Evolutionary conservation across 768 basidiomycete genomes (phyloP).

Genomic region (Cystobasidium ongulense): DNA sequence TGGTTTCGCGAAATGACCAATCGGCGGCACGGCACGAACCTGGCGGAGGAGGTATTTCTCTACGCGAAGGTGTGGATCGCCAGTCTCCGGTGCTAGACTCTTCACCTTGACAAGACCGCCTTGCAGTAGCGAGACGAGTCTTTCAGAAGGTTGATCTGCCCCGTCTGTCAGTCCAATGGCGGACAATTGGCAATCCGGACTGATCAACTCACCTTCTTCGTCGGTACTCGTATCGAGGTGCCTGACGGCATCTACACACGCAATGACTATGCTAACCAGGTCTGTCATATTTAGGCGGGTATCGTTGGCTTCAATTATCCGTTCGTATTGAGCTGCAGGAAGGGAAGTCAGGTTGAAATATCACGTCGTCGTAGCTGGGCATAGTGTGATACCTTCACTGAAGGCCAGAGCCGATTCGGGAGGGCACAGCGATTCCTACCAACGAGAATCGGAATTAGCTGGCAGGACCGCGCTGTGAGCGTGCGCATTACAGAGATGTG

Average conservation of each 20-base stretch:
- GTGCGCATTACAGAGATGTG: not conserved
- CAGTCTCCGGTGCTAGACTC: conserved; percentile 55
- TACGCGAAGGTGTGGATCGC: conserved; percentile 67
- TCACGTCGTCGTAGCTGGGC: not conserved
- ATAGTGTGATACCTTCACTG: not conserved
- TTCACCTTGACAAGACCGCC: conserved; percentile 59
- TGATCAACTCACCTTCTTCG: not conserved
- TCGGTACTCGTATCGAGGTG: conserved; percentile 18
- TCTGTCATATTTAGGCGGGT: not conserved
- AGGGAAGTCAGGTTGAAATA: not conserved
- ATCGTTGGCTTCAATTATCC: not conserved
- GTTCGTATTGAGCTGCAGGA: not conserved
- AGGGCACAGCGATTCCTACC: not conserved
- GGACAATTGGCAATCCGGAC: not conserved
- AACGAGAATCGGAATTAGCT: not conserved
- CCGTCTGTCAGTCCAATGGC: conserved; percentile 41
- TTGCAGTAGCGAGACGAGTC: conserved; percentile 56
- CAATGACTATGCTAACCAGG: not conserved
- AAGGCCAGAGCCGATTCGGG: not conserved
- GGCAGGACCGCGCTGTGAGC: not conserved
- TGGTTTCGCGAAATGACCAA: not conserved
- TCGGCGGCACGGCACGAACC: conserved; percentile 52
- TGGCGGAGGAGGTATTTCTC: conserved; percentile 73
- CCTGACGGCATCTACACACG: not conserved
- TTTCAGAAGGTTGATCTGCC: conserved; percentile 51